Evolutionary conservation across 192 early-diverging fungal species (phyloP).

Genomic region (Backusella liffmaniae): DNA sequence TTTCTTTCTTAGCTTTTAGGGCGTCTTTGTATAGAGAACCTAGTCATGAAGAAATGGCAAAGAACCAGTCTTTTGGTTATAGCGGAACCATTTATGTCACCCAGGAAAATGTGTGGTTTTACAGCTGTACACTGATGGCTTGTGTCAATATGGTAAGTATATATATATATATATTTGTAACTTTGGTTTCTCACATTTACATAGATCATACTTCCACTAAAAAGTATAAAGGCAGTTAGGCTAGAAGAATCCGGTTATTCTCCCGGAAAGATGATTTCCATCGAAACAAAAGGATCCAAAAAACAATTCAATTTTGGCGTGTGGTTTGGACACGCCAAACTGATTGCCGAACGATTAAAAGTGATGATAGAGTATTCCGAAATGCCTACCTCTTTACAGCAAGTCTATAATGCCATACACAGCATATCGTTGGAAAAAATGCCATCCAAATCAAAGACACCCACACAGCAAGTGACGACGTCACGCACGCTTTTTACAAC

Average conservation of each 20-base stretch:
- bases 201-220: slow-evolving; percentile 43
- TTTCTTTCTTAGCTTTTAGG: slow-evolving; percentile 13
- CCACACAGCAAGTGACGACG: slow-evolving; percentile 11
- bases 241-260: slow-evolving; percentile 17
- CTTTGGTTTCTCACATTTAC: background rate
- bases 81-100: slow-evolving; percentile 57
- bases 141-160: slow-evolving; percentile 55
- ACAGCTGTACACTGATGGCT: slow-evolving; percentile 59
- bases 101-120: slow-evolving; percentile 61
- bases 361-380: slow-evolving; percentile 17
- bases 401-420: background rate
- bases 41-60: background rate
- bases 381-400: slow-evolving; percentile 12
- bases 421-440: background rate
- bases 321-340: slow-evolving; percentile 23
- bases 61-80: slow-evolving; percentile 19
- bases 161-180: background rate
- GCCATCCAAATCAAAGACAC: slow-evolving; percentile 6
- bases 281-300: background rate
- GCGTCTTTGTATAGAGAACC: slow-evolving; percentile 22
- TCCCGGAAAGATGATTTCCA: slow-evolving; percentile 15
- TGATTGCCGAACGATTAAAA: slow-evolving; percentile 15
- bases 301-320: slow-evolving; percentile 16
- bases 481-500: slow-evolving; percentile 14
- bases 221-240: slow-evolving; percentile 41